phyloP scores from a whole-genome alignment of 2,329 filamentous ascomycete genomes.

The Furcasterigmium sp. region DNA sequence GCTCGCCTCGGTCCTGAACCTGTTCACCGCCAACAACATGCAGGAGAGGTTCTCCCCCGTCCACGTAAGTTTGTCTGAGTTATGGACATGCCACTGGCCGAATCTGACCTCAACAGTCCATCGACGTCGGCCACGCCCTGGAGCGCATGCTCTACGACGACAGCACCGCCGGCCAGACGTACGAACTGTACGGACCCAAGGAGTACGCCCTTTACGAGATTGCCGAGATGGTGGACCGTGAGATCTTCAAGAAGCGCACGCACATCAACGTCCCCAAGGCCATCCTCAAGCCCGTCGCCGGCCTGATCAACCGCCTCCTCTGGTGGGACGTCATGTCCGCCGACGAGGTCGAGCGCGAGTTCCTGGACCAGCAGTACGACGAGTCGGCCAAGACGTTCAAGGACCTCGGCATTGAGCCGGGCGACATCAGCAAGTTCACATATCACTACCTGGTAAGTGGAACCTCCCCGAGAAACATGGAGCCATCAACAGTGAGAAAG shows the following conservation, averaged over 20 bases:
- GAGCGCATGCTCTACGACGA: conserved; percentile 91
- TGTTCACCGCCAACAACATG: conserved; percentile 91
- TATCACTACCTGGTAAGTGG: conserved; percentile 88
- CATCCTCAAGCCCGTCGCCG: conserved; percentile 69
- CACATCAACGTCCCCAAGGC: conserved; percentile 88
- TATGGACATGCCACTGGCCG: not conserved
- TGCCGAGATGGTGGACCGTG: conserved; percentile 78
- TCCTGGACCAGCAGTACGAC: conserved; percentile 89
- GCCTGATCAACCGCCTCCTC: conserved; percentile 71
- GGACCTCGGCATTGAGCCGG: conserved; percentile 85
- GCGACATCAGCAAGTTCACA: conserved; percentile 78
- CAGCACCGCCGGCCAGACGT: conserved; percentile 83
- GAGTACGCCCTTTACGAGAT: conserved; percentile 89
- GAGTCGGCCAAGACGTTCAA: conserved; percentile 89
- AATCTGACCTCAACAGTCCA: conserved; percentile 49
- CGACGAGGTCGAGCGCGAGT: conserved; percentile 87
- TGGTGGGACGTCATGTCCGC: conserved; percentile 86
- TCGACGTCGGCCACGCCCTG: conserved; percentile 84
- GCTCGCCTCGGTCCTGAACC: conserved; percentile 72
- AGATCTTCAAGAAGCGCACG: conserved; percentile 84
- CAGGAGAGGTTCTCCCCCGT: conserved; percentile 86
- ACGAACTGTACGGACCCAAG: conserved; percentile 88
- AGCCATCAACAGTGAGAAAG: not conserved
- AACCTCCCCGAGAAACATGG: not conserved
- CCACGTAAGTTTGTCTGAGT: conserved; percentile 54